Evolutionary conservation across 1,139 yeast genomes (phyloP), one percentile per base, ranked within the genome.

Genomic region (Nakaseomyces glabratus): DNA sequence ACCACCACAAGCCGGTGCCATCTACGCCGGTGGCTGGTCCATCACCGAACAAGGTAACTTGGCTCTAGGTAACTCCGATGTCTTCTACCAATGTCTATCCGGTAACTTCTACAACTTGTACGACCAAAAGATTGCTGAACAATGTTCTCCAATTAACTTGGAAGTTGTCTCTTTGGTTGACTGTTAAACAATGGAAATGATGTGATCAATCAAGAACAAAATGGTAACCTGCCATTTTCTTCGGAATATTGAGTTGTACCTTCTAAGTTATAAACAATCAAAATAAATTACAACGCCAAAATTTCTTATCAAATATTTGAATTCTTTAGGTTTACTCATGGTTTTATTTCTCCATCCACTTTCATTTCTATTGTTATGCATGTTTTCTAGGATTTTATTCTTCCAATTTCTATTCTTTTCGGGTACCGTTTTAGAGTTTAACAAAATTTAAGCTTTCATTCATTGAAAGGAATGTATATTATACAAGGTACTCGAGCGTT

Each of bases 1-100:
- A 51, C 85, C 88, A 63, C 88, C 90, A 53, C 93, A 81, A 70
- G 88, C 90, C 40, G 93, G 90, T 62, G 69, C 86, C 49, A 76
- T 80, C 62, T 80, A 76, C 63, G 90, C 90, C 56, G 84, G 76
- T 42, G 93, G 93, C 49, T 82, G 93, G 93, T 67, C 81, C 35
- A 62, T 78, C 50, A 68, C 78, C 40, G 48, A 57, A 38, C 80
- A 73, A 34, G 85, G 85, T 51, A 57, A 65, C 67, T 73, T 82
- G 58, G 84, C 85, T 41, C 65, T 82, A 51, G 93, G 93, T 65
- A 66, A 68, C 62, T 58, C 61, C 38, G 71, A 73, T 42, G 65
- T 66, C 46, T 82, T 81, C 76, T 81, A 72, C 74, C 85, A 80
- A 67, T 82, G 93, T 71, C 61, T 71, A 51, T 78, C 88, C 31